phyloP scores from a whole-genome alignment of 306 rosid genomes.

The Potentilla sterilis region DNA sequence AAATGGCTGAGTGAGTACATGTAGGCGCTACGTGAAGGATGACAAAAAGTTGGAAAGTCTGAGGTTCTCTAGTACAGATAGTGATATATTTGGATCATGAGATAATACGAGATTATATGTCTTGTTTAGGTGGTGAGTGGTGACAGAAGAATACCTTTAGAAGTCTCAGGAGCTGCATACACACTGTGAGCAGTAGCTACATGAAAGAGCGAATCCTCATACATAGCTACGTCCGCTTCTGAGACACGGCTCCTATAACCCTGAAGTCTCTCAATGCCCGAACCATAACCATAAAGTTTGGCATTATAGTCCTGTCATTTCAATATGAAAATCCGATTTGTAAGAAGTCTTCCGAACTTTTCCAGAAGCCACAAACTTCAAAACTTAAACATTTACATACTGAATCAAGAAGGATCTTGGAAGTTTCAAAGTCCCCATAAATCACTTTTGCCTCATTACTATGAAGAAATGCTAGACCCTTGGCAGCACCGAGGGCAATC shows the following conservation, averaged over 20 bases:
- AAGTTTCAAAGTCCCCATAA: conserved; percentile 71
- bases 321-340: neutral
- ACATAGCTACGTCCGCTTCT: conserved; percentile 90
- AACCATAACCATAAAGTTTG: conserved; percentile 90
- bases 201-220: conserved; percentile 39
- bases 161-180: conserved; percentile 51
- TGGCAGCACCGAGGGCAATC: conserved; percentile 86
- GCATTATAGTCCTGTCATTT: conserved; percentile 62
- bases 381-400: conserved; percentile 36
- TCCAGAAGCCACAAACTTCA: neutral
- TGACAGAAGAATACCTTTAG: neutral
- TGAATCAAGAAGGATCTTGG: conserved; percentile 73
- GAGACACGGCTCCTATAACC: conserved; percentile 84
- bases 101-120: no score
- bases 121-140: neutral
- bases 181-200: conserved; percentile 42
- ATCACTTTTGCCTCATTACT: conserved; percentile 88
- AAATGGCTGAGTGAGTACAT: no score
- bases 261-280: conserved; percentile 84
- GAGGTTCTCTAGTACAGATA: no score
- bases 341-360: conserved; percentile 11
- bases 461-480: conserved; percentile 89
- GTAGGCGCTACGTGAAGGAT: neutral
- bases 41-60: no score
- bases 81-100: no score